Conservation (phyloP, 2,329 filamentous ascomycete genomes). For the Aspergillus alliaceus region DNA sequence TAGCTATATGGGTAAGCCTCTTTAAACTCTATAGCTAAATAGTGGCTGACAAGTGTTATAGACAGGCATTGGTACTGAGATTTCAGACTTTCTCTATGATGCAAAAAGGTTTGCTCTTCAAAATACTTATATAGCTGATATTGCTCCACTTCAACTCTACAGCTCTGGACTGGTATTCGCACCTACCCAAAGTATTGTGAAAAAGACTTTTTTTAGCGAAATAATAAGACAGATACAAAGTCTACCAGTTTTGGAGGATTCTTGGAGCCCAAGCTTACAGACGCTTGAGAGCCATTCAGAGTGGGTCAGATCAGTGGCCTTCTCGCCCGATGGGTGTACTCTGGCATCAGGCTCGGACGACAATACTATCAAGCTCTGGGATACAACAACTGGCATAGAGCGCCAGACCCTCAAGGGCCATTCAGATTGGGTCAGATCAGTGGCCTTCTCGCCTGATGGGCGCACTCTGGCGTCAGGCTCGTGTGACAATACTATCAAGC, state of each 20-base stretch:
- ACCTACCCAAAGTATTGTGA: neutral
- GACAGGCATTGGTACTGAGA: neutral
- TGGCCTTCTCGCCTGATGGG: too few species aligned
- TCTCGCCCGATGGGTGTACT: constrained; percentile 11
- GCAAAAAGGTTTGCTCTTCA: neutral
- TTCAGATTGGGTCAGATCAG: neutral
- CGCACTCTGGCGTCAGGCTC: too few species aligned
- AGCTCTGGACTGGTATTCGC: neutral
- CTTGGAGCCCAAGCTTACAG: neutral
- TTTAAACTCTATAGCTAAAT: neutral
- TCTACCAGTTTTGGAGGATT: neutral
- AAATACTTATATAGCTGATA: neutral
- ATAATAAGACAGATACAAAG: neutral
- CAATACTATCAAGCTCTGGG: too few species aligned
- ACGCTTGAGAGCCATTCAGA: neutral
- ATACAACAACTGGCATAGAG: neutral
- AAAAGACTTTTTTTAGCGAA: neutral
- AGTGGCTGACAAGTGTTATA: neutral
- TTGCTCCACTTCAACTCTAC: neutral
- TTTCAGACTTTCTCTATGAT: neutral
- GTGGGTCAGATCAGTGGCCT: neutral
- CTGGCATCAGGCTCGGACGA: neutral
- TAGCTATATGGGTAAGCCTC: neutral
- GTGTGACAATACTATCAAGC: too few species aligned
- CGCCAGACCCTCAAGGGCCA: neutral